Conservation (phyloP, 805 yeast genomes). For the Myxozyma vanderwaltii region DNA sequence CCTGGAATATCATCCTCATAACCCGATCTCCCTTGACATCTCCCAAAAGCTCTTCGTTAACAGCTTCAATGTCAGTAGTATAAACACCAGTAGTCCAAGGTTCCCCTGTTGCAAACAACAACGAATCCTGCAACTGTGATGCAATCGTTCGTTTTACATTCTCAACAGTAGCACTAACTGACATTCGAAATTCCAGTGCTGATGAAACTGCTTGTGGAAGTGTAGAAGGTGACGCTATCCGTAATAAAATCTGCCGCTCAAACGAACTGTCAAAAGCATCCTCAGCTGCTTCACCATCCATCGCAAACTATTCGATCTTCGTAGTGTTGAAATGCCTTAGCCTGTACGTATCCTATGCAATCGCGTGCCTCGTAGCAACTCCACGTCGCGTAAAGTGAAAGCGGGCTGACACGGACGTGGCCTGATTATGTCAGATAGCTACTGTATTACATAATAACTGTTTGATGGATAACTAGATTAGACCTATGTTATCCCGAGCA, state of each 20-base stretch:
- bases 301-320: not conserved
- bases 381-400: too few species aligned
- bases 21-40: conserved; percentile 12
- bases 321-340: too few species aligned
- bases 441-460: too few species aligned
- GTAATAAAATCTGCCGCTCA: conserved; percentile 8
- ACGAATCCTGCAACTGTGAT: conserved; percentile 17
- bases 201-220: conserved; percentile 14
- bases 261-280: not conserved
- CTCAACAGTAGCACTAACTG: conserved; percentile 9
- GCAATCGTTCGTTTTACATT: conserved; percentile 20
- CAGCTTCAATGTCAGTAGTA: conserved; percentile 18
- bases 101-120: conserved; percentile 26
- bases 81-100: conserved; percentile 28
- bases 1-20: conserved; percentile 28
- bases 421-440: too few species aligned
- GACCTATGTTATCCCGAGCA: too few species aligned
- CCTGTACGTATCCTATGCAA: too few species aligned
- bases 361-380: too few species aligned
- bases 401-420: too few species aligned
- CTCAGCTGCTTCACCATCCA: not conserved
- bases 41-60: conserved; percentile 15
- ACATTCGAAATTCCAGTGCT: conserved; percentile 16
- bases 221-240: conserved; percentile 22
- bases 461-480: too few species aligned